Evolutionary conservation across 2,329 filamentous ascomycete genomes (phyloP).

Genomic region (Elsinoe necatrix): DNA sequence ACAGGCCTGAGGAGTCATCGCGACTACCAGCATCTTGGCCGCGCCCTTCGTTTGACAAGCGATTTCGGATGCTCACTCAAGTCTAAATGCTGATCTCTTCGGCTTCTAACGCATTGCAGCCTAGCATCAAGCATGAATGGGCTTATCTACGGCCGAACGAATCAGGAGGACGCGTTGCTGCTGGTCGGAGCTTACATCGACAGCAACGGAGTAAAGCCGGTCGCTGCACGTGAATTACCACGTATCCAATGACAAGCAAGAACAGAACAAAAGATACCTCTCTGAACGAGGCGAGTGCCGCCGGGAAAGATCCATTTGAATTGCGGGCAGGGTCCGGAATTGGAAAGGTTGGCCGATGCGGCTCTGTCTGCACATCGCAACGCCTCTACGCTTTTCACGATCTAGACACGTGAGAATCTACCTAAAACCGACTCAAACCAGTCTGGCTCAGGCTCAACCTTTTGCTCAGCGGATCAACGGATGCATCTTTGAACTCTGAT

Average conservation of each 20-base stretch:
- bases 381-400: background rate
- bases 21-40: background rate
- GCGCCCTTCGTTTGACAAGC: background rate
- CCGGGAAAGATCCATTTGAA: too few species aligned
- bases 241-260: background rate
- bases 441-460: background rate
- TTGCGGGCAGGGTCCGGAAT: background rate
- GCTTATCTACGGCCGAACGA: background rate
- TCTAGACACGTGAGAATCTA: background rate
- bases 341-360: background rate
- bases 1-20: background rate
- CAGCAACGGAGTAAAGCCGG: background rate
- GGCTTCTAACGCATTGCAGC: background rate
- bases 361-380: background rate
- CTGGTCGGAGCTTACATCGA: background rate
- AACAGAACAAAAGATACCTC: too few species aligned
- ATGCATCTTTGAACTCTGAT: background rate
- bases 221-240: too few species aligned
- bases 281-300: too few species aligned
- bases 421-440: too few species aligned
- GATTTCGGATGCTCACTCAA: background rate
- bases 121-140: background rate
- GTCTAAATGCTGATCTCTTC: background rate
- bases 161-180: background rate
- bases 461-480: background rate